Evolutionary conservation across 2,329 filamentous ascomycete species (phyloP), one percentile per base, ranked within the genome.

Genomic region (Neoscytalidium dimidiatum): DNA sequence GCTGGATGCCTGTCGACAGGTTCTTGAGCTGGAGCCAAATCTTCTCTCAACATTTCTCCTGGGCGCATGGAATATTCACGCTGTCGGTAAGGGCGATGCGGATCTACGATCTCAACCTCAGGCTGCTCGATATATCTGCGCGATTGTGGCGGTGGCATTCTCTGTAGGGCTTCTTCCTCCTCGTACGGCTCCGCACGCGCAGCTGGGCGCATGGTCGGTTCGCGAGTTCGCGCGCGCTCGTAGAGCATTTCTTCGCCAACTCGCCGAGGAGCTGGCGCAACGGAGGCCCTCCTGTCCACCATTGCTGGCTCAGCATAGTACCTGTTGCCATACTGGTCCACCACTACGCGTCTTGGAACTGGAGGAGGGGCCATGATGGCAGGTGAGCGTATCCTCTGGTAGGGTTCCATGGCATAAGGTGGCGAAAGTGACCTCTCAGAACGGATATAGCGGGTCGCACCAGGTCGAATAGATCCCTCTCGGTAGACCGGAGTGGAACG

Each of bases 251-350:
- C 85, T 26, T 82, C 78, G 31, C 88, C 86, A 17, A 81, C 70
- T 35, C 79, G 79, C 65, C 78, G 75, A 31, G 71, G 72, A 38
- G 83, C 79, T 44, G 85, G 82, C 4, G 83, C 85, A 17, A 84
- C 80, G 7, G 86, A 88, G 57, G 63, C 56, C 28, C 63, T 14
- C 28, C 44, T 49, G 35, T 56, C 43, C 23, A 52, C 35, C 28
- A 31, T 4, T 11, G 64, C 69, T 19, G 84, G 77, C 46, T 83
- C 81, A 68, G 87, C 86, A 67, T 86, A 86, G 78, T 94, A 97
- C 74, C 92, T 88, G 74, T 92, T 91, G 44, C 93, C 93, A 76
- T 89, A 92, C 67, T 91, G 88, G 77, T 97, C 94, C 63, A 96
- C 83, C 35, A 96, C 84, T 68, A 97, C 90, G 67, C 89, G 87